These are phyloP conservation scores for Trichoderma asperelloides DNA, from an alignment of 495 filamentous ascomycete species.

Conservation along the genomic window DNA sequence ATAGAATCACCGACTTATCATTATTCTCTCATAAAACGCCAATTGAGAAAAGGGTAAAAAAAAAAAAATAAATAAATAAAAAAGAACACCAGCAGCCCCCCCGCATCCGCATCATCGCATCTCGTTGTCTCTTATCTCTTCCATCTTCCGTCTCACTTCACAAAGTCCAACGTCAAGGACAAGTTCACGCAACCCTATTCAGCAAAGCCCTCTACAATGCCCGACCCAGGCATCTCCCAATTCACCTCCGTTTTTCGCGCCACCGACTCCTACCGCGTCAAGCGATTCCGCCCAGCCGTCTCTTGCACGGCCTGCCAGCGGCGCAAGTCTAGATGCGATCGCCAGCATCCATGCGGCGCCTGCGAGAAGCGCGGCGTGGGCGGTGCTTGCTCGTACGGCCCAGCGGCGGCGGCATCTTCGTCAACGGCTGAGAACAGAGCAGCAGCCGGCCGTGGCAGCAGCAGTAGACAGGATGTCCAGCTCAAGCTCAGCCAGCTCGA, in stretches of 20 bases:
- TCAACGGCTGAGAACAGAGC: conserved; percentile 14
- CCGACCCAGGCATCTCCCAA: conserved; percentile 5
- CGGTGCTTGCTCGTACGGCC: conserved; percentile 32
- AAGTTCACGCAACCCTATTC: background rate
- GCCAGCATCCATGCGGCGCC: conserved; percentile 11
- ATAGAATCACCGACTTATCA: too few relatives aligned
- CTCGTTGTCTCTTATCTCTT: too few relatives aligned
- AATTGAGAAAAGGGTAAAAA: too few relatives aligned
- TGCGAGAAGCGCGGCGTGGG: conserved; percentile 30
- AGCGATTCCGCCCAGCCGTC: conserved; percentile 10
- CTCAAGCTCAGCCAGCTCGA: conserved; percentile 39
- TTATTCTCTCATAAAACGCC: too few relatives aligned
- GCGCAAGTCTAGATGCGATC: conserved; percentile 13
- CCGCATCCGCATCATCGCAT: too few relatives aligned
- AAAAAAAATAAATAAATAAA: too few relatives aligned
- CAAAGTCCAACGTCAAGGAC: background rate
- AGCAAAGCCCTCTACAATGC: conserved; percentile 1
- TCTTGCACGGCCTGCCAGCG: conserved; percentile 11
- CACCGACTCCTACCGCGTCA: background rate
- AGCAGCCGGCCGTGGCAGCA: conserved; percentile 15
- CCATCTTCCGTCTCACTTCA: background rate
- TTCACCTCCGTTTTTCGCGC: conserved; percentile 14
- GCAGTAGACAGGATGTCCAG: conserved; percentile 25
- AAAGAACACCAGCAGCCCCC: too few relatives aligned
- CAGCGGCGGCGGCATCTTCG: conserved; percentile 27